Base-by-base conservation (phyloP, 2,329 filamentous ascomycete species). In the Beauveria bassiana region DNA sequence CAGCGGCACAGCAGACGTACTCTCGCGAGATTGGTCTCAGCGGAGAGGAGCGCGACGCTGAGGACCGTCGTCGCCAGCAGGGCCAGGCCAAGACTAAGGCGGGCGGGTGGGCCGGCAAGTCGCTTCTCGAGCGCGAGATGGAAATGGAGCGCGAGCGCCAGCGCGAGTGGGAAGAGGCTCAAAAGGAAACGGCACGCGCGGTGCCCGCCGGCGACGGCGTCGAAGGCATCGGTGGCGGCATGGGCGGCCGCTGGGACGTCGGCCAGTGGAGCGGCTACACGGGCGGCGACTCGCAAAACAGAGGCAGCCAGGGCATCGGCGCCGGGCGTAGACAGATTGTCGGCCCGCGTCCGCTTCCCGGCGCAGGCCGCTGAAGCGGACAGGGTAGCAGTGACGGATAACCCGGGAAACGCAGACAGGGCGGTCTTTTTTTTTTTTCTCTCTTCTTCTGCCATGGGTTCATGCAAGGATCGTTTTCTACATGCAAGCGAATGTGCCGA, bases 61-160 rank as follows among this genome's bases (percentile, higher is more conserved):
- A 89, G 68, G 84, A 87, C 69, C 80, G 82, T 26, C 80, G 84
- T 3, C 84, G 86, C 14, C 73, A 75, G 1, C 80, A 83, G 58
- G 78, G 82, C 12, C 86, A 88, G 68, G 73, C 76, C 54, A 80
- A 83, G 70, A 87, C 85, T 22, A 86, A 85, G 70, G 82, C 85
- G 1, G 81, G 78, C 31, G 85, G 83, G 0, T 85, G 81, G 82
- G 85, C 85, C 1, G 81, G 81, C 65, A 89, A 88, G 75, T 89
- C 86, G 0, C 79, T 92, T 10, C 81, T 92, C 1, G 89, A 92
- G 74, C 84, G 87, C 31, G 89, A 93, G 73, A 91, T 92, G 87
- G 89, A 93, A 72, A 79, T 88, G 70, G 89, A 93, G 73, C 70
- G 89, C 9, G 84, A 91, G 75, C 79, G 89, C 16, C 89, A 93